Evolutionary conservation across 2,329 filamentous ascomycete genomes (phyloP), one percentile per base, ranked within the genome.

Genomic region (Aschersonia sp.): DNA sequence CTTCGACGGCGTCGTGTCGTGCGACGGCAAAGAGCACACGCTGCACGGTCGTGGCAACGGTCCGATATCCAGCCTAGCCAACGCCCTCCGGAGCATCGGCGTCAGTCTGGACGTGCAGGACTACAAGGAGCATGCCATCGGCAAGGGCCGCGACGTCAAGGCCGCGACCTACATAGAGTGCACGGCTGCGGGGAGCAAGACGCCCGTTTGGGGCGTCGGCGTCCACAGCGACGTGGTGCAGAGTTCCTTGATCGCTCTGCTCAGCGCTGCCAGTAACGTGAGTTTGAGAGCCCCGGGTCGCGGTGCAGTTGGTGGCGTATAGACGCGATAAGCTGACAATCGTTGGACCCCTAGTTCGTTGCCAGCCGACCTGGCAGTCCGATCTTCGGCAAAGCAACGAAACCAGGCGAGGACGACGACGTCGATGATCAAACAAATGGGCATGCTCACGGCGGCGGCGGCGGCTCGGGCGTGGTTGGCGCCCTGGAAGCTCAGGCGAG

Each of bases 121-220:
- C 64, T 97, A 97, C 73, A 95, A 94, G 72, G 92, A 97, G 66
- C 91, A 97, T 67, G 84, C 89, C 31, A 89, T 97, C 56, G 88
- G 88, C 54, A 73, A 75, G 46, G 87, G 86, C 51, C 78, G 80
- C 49, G 79, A 88, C 51, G 87, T 91, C 55, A 94, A 94, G 71
- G 91, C 91, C n/a, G 91, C 89, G 2, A 87, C 89, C 2, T 97
- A 94, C 62, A 94, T 97, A 53, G 86, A 96, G 65, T 95, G 89
- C 66, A 89, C 77, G 31, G 75, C 81, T 28, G 67, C 76, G 4
- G 79, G 77, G 44, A 82, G 74, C 52, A 76, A 75, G 47, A 73
- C 86, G 58, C 84, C 78, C 58, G 84, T 94, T 2, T 95, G 89
- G 88, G 89, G 89, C 56, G 84, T 95, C 5, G 89, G 53, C 45